Base-by-base conservation (phyloP, 306 rosid species). In the Trichosanthes truncata region DNA sequence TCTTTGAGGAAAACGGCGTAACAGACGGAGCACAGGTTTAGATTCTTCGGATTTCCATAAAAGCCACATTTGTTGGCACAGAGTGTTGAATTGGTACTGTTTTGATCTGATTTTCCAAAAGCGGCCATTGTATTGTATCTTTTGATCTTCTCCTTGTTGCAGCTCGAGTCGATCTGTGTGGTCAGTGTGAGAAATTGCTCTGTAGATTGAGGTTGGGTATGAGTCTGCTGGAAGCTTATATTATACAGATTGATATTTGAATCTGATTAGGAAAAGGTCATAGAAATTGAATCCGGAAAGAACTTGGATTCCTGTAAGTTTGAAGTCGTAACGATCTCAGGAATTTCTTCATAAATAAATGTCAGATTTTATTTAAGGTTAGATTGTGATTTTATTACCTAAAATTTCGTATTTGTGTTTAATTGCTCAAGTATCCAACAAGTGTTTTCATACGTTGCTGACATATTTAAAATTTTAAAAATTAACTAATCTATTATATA, bases 31-130 rank as follows among this genome's bases (percentile, higher is more conserved):
- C 87, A 89, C 36, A 84, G 25, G 43, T 82, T 85, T 3, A 33
- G 74, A 67, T n/a, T 81, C 26, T 49, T 63, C 36, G 41, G 18
- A 2, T 62, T n/a, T 21, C 88, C 86, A 31, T 43, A 87, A 63
- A 82, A 89, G 23, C 89, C 89, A 38, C 93, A 87, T 3, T 85
- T 85, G 10, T 81, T 87, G 2, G 23, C 76, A 38, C 93, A 89
- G 9, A 74, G 81, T 38, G 62, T 1, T 8, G 14, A 6, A 26
- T 25, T 12, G 63, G 0, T 9, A 3, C 0, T 10, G n/a, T 55
- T 55, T 8, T 36, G 40, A 36, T 31, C 23, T 53, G 45, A 18
- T 9, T 26, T 20, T 75, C 17, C 29, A 20, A n/a, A 67, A 4
- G 0, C 33, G 4, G 45, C 45, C 45, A 40, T 40, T 20, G 7